Conservation (phyloP, 148 eudicot species). For the Arctostaphylos glauca region DNA sequence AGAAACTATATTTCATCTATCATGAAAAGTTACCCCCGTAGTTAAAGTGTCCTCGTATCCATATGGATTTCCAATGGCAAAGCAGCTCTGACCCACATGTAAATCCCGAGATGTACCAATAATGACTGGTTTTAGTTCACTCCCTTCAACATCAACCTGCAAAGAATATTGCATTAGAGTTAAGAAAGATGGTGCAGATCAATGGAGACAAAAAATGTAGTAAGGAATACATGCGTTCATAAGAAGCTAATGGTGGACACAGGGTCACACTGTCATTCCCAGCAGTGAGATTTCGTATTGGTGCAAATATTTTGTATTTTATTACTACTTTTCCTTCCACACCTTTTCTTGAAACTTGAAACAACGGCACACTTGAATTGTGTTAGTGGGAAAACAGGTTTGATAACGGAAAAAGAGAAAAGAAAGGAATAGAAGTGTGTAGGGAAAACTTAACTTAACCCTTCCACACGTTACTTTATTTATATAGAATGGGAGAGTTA, state of each 20-base stretch:
- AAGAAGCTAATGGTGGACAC: background rate
- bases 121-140: conserved; percentile 61
- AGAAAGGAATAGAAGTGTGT: too few relatives aligned
- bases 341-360: too few relatives aligned
- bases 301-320: background rate
- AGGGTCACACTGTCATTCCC: background rate
- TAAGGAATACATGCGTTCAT: background rate
- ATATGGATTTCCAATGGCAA: conserved; percentile 94
- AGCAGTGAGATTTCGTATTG: background rate
- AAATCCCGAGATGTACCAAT: conserved; percentile 63
- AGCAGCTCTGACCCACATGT: conserved; percentile 89
- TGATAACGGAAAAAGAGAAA: too few relatives aligned
- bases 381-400: too few relatives aligned
- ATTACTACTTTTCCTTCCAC: too few relatives aligned
- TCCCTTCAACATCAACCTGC: conserved; percentile 72
- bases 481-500: too few relatives aligned
- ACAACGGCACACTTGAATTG: too few relatives aligned
- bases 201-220: background rate
- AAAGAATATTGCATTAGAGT: background rate
- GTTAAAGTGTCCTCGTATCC: conserved; percentile 91
- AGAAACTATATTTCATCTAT: background rate
- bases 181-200: background rate
- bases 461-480: too few relatives aligned
- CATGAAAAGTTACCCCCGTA: conserved; percentile 66
- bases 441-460: too few relatives aligned